These are phyloP conservation scores for Medicago lupulina DNA, from an alignment of 306 rosid genomes.

Conservation along the genomic window DNA sequence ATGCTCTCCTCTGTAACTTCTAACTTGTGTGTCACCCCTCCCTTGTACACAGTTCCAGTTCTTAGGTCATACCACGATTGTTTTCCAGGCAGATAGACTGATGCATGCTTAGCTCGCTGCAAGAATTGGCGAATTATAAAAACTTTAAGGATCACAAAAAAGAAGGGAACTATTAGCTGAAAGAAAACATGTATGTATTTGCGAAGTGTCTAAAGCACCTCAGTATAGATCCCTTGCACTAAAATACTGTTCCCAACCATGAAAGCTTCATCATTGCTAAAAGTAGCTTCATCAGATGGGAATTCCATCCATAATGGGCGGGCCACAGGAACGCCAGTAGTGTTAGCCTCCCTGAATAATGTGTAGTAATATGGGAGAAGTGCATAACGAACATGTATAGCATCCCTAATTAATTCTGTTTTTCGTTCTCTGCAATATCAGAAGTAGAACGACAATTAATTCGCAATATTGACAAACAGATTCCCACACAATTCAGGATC, in stretches of 20 bases:
- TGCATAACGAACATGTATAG: conserved; percentile 81
- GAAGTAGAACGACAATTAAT: conserved; percentile 40
- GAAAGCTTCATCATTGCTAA: conserved; percentile 90
- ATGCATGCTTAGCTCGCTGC: conserved; percentile 75
- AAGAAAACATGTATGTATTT: conserved; percentile 23
- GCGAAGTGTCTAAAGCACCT: conserved; percentile 61
- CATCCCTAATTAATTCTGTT: conserved; percentile 80
- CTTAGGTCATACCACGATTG: conserved; percentile 86
- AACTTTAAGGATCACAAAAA: conserved; percentile 28
- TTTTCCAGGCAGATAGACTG: conserved; percentile 88
- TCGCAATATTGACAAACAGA: conserved; percentile 30
- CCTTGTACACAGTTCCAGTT: conserved; percentile 76
- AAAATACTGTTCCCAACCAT: conserved; percentile 91
- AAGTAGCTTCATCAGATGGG: conserved; percentile 91
- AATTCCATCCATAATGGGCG: conserved; percentile 99
- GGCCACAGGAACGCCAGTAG: conserved; percentile 80
- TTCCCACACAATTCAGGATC: conserved; percentile 11
- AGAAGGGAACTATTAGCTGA: conserved; percentile 6
- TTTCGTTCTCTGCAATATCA: conserved; percentile 73
- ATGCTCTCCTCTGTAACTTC: conserved; percentile 72
- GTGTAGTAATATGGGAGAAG: conserved; percentile 93
- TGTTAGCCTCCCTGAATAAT: conserved; percentile 87
- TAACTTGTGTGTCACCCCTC: conserved; percentile 77
- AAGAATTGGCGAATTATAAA: conserved; percentile 32
- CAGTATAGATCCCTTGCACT: conserved; percentile 92